Conservation (phyloP, 306 rosid genomes). For the Inga leiocalycina region DNA sequence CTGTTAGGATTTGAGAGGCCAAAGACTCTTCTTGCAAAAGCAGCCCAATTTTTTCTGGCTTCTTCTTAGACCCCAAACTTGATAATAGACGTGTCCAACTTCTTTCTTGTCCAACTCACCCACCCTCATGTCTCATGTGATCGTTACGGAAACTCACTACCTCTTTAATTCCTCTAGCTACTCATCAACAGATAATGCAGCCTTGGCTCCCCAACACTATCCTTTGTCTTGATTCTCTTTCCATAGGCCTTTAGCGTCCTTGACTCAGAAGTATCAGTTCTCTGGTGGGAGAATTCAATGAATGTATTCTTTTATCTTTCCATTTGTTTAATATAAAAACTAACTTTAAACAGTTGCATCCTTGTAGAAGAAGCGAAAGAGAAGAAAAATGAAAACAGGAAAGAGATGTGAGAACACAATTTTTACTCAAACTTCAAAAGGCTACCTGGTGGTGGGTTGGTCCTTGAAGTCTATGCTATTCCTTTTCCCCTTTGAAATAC, state of each 20-base stretch:
- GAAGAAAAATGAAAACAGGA: slow-evolving; percentile 48
- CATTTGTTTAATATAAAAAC: slow-evolving; percentile 34
- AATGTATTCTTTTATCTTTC: slow-evolving; percentile 28
- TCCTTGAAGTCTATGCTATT: slow-evolving; percentile 46
- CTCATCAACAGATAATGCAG: neutral
- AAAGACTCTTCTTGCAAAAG: neutral
- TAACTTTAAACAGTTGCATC: slow-evolving; percentile 45
- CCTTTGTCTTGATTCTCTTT: neutral
- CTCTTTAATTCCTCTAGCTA: neutral
- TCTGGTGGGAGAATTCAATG: slow-evolving; percentile 21
- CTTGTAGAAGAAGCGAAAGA: slow-evolving; percentile 50
- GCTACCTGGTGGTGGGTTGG: slow-evolving; percentile 55
- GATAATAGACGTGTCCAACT: neutral
- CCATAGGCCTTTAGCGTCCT: neutral
- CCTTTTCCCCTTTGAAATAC: slow-evolving; percentile 33
- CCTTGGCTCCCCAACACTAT: neutral
- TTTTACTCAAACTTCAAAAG: slow-evolving; percentile 44
- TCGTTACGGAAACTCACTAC: neutral
- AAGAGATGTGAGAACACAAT: slow-evolving; percentile 43
- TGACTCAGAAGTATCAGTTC: neutral
- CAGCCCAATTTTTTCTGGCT: neutral
- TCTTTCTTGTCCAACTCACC: neutral
- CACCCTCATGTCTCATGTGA: neutral
- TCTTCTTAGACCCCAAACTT: neutral
- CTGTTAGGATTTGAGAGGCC: neutral